These are phyloP conservation scores for Saccharata proteae DNA, from an alignment of 2,329 filamentous ascomycete genomes.

Conservation along the genomic window DNA sequence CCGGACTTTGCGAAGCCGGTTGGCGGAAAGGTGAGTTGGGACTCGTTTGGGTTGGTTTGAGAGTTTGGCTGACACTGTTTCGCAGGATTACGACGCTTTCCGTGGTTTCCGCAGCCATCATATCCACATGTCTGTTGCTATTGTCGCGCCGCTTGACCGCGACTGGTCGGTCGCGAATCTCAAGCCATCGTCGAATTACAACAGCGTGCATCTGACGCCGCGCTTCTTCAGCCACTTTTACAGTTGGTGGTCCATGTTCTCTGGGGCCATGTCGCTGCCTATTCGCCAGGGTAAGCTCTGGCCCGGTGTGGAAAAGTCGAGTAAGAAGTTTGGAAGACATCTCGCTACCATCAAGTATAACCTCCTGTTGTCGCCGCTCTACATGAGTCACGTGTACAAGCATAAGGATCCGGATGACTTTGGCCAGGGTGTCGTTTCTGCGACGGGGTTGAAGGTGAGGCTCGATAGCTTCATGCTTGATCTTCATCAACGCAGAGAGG, in stretches of 20 bases:
- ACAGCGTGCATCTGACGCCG: conserved; percentile 86
- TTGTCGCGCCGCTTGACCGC: conserved; percentile 74
- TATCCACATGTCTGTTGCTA: conserved; percentile 87
- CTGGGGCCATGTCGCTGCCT: conserved; percentile 85
- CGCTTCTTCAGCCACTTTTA: conserved; percentile 98
- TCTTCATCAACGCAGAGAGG: conserved; percentile 83
- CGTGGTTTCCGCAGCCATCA: conserved; percentile 91
- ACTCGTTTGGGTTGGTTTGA: no score
- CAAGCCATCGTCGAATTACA: conserved; percentile 79
- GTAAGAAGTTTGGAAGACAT: conserved; percentile 96
- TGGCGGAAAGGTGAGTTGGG: no score
- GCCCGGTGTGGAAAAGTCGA: conserved; percentile 88
- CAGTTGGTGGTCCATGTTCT: conserved; percentile 94
- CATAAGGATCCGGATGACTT: conserved; percentile 92
- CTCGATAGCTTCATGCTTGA: conserved; percentile 97
- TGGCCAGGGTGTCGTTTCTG: conserved; percentile 64
- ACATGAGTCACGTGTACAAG: conserved; percentile 95
- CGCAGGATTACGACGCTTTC: conserved; percentile 85
- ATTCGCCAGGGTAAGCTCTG: conserved; percentile 86
- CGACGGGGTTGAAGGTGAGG: conserved; percentile 90
- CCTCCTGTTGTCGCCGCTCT: conserved; percentile 78
- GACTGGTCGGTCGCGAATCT: conserved; percentile 71
- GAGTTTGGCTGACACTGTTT: no score
- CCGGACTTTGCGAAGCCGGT: conserved; percentile 56
- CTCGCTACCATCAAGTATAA: conserved; percentile 99